Evolutionary conservation across 228 moss, liverwort and hornwort species (phyloP).

Genomic region (Sphagnum magellanicum): DNA sequence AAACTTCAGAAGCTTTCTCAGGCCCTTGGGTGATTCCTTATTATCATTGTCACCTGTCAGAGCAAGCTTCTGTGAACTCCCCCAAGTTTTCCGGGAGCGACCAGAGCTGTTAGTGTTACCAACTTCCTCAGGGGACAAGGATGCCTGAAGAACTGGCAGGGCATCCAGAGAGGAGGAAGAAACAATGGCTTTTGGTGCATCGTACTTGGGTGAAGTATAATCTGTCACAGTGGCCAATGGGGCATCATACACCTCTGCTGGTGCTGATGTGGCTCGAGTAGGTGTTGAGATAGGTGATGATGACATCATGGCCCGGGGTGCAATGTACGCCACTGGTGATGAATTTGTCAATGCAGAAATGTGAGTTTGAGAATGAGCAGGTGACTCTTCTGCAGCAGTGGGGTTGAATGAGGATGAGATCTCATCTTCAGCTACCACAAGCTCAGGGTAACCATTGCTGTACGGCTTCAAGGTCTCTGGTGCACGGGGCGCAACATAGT

Average conservation of each 20-base stretch:
- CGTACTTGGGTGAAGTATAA: not conserved
- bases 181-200: conserved; percentile 7
- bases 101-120: conserved; percentile 19
- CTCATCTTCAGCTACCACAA: conserved; percentile 3
- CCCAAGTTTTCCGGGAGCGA: conserved; percentile 45
- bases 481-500: not conserved
- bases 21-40: conserved; percentile 49
- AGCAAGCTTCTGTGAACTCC: conserved; percentile 33
- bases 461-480: not conserved
- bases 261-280: not conserved
- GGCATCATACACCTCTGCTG: conserved; percentile 1
- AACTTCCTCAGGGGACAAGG: conserved; percentile 43
- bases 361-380: conserved; percentile 19
- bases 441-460: not conserved
- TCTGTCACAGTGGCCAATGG: conserved; percentile 5
- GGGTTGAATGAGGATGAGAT: conserved; percentile 1
- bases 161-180: conserved; percentile 39
- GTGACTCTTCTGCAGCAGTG: conserved; percentile 2
- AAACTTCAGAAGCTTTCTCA: conserved; percentile 51
- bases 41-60: conserved; percentile 19
- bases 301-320: conserved; percentile 19
- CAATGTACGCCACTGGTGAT: conserved; percentile 24
- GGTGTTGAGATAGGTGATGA: not conserved
- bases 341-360: conserved; percentile 11
- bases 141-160: conserved; percentile 35